Evolutionary conservation across 108 stramenopile species (phyloP), one percentile per base, ranked within the genome.

Genomic region (Nitzschia palea): DNA sequence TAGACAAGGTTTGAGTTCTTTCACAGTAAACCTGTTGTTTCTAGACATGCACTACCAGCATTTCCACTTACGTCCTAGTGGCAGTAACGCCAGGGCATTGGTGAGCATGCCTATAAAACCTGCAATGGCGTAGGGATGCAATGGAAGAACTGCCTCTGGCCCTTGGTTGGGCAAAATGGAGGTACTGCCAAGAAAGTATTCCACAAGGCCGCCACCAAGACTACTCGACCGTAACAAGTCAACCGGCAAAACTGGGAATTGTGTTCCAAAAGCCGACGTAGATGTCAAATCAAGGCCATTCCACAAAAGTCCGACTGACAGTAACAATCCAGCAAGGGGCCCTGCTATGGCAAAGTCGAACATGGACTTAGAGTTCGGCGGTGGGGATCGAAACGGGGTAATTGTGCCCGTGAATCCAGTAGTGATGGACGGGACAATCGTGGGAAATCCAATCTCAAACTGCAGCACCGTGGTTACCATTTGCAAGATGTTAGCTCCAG

Each of bases 121-220:
- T 26, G 80, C 86, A 63, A 94, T 81, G 14, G 89, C 89, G 29
- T 87, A 68, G 2, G 93, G 93, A 51, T 94, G 93, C 52, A 94
- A 60, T 25, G 81, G 73, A 34, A 94, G 62, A 20, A 67, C 63
- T 3, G 83, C 78, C 10, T 51, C 57, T 9, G 82, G 68, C 32
- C 81, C 86, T 65, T 88, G 89, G 32, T 68, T 67, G 2, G 83
- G 82, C 32, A 69, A 23, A 20, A 69, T 28, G 26, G 76, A 44
- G 55, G 70, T 57, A 22, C 55, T 54, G 2, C 71, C 71, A 17
- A 74, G 3, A 23, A 74, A 59, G 23, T 20, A 71, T 67, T 92
- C 84, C 0, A 89, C 74, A 15, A 86, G 60, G 33, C 77, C 68
- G 12, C 84, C 81, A n/a, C 84, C 87, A n/a, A 89, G 71, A 33